Conservation (phyloP, 768 basidiomycete genomes). For the Lyophyllum shimeji region DNA sequence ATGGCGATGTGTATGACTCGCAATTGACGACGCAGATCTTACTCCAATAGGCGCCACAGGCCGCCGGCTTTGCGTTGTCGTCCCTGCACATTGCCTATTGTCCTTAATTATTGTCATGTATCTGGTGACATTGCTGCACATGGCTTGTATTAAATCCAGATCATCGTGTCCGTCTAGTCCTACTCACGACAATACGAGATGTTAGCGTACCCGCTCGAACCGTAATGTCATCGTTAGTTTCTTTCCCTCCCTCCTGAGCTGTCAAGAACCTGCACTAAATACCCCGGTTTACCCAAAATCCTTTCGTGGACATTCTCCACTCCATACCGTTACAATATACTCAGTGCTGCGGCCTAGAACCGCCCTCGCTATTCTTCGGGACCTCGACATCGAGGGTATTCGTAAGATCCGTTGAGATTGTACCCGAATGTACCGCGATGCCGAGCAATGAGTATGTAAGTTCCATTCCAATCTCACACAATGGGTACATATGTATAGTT, state of each 20-base stretch:
- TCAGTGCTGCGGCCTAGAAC: background rate
- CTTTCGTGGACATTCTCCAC: background rate
- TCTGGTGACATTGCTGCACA: background rate
- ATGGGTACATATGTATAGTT: background rate
- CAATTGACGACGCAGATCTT: background rate
- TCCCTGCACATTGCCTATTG: background rate
- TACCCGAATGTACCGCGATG: constrained; percentile 24
- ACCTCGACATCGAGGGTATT: constrained; percentile 8
- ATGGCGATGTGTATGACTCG: background rate
- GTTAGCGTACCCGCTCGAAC: background rate
- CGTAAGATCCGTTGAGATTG: constrained; percentile 16
- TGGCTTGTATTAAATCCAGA: background rate
- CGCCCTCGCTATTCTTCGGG: background rate
- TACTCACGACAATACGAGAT: background rate
- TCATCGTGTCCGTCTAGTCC: background rate
- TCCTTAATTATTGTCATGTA: background rate
- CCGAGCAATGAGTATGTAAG: background rate
- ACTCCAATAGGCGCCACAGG: background rate
- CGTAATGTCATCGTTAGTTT: background rate
- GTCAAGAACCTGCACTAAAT: constrained; percentile 6
- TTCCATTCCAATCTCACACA: background rate
- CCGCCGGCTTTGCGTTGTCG: background rate
- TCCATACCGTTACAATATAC: background rate
- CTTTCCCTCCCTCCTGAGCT: constrained; percentile 13
- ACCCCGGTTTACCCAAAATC: background rate